Conservation (phyloP, 345 rosid species). For the Brassica incana region DNA sequence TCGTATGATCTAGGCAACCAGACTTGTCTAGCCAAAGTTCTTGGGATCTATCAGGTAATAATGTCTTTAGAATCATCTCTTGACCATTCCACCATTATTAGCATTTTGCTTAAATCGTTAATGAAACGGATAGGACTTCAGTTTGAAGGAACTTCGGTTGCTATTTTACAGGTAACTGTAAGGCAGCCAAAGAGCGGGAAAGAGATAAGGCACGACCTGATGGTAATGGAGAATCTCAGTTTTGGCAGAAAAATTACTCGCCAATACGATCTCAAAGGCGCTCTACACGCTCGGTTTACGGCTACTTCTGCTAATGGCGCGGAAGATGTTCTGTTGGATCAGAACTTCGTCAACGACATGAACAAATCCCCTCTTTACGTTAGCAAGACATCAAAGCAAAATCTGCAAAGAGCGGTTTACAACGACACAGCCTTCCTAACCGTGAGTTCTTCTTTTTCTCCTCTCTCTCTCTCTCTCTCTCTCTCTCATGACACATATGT, state of each 20-base stretch:
- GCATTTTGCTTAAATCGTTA: not conserved
- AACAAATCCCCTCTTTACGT: conserved; percentile 85
- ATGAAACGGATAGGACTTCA: not conserved
- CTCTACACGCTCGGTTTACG: conserved; percentile 67
- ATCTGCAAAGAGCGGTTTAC: conserved; percentile 84
- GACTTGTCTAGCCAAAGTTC: conserved; percentile 94
- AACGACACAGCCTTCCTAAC: conserved; percentile 90
- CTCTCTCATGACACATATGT: not conserved
- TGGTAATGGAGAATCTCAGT: conserved; percentile 98
- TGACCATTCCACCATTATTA: not conserved
- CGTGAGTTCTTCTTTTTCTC: conserved; percentile 50
- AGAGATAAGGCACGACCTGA: conserved; percentile 79
- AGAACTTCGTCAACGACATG: conserved; percentile 95
- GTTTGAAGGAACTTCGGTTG: conserved; percentile 15
- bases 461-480: not conserved
- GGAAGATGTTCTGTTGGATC: conserved; percentile 85
- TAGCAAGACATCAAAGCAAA: conserved; percentile 69
- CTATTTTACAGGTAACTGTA: conserved; percentile 61
- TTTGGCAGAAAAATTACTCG: conserved; percentile 72
- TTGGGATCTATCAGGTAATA: conserved; percentile 94
- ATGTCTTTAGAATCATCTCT: not conserved
- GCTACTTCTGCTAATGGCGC: conserved; percentile 54
- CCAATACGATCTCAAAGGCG: conserved; percentile 94
- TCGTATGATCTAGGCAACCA: conserved; percentile 76
- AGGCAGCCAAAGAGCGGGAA: conserved; percentile 79